phyloP scores from a whole-genome alignment of 139 green algal genomes.

The Diplosphaera chodatii region DNA sequence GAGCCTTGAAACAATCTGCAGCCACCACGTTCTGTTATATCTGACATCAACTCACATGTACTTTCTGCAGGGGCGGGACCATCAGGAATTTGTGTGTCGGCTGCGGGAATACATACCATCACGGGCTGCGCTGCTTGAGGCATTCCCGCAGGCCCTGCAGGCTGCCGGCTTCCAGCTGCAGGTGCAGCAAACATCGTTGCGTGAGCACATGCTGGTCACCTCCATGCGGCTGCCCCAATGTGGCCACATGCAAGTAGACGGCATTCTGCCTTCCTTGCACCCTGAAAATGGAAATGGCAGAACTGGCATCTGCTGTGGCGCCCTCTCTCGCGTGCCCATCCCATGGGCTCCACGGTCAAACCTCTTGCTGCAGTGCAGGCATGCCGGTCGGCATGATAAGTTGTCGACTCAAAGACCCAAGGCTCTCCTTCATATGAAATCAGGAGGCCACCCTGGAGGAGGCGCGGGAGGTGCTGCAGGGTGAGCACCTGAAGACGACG shows the following conservation, averaged over 20 bases:
- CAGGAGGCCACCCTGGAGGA: constrained; percentile 26
- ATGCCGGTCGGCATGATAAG: too few relatives aligned
- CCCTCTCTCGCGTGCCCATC: too few relatives aligned
- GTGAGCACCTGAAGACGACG: constrained; percentile 35
- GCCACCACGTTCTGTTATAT: neutral
- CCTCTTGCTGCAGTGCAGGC: too few relatives aligned
- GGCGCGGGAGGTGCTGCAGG: constrained; percentile 18
- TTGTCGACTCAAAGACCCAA: neutral
- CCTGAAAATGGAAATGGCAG: too few relatives aligned
- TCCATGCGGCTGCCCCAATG: too few relatives aligned
- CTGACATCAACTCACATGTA: neutral
- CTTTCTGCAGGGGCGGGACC: constrained; percentile 35
- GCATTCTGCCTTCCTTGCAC: too few relatives aligned
- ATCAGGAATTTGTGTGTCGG: constrained; percentile 55
- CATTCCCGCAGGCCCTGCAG: constrained; percentile 15
- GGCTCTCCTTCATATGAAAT: neutral
- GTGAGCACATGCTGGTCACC: too few relatives aligned
- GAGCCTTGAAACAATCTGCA: neutral
- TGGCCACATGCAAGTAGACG: too few relatives aligned
- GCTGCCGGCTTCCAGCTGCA: constrained; percentile 23
- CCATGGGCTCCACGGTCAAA: too few relatives aligned
- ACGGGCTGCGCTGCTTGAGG: constrained; percentile 13
- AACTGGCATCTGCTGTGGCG: too few relatives aligned
- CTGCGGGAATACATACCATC: constrained; percentile 39
- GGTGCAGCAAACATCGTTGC: neutral